Evolutionary conservation across 495 filamentous ascomycete genomes (phyloP).

Genomic region (Peziza echinospora): DNA sequence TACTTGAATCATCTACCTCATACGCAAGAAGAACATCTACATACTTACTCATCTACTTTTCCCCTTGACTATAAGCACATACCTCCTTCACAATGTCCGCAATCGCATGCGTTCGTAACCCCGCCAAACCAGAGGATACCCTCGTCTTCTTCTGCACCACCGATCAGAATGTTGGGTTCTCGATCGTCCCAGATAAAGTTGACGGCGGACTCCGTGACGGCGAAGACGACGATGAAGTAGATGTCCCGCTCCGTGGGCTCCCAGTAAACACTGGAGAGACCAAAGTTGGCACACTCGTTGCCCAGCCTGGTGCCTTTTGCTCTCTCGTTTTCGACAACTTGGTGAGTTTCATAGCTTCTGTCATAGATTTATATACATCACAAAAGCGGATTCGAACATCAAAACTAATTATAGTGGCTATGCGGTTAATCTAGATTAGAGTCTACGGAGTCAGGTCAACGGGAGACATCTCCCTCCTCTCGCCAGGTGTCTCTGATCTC

Average conservation of each 20-base stretch:
- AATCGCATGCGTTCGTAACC: slow-evolving; percentile 1
- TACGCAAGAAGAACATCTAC: too few species aligned
- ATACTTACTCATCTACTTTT: not conserved
- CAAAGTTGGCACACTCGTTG: not conserved
- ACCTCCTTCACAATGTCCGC: slow-evolving; percentile 2
- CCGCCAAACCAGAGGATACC: not conserved
- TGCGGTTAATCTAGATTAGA: not conserved
- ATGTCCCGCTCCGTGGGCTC: not conserved
- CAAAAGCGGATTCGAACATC: not conserved
- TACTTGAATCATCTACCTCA: too few species aligned
- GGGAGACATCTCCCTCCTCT: too few species aligned
- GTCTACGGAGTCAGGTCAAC: slow-evolving; percentile 1
- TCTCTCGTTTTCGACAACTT: not conserved
- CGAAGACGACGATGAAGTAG: not conserved
- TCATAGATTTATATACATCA: not conserved
- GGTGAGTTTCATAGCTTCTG: not conserved
- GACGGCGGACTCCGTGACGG: not conserved
- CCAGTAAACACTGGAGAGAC: not conserved
- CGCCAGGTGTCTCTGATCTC: slow-evolving; percentile 1
- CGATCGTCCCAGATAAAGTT: not conserved
- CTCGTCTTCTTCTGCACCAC: slow-evolving; percentile 3
- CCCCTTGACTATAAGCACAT: not conserved
- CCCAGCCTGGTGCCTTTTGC: slow-evolving; percentile 1
- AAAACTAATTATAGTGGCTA: not conserved
- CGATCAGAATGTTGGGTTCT: slow-evolving; percentile 2